phyloP scores from a whole-genome alignment of 2,329 filamentous ascomycete species.

The Cercospora canescens region DNA sequence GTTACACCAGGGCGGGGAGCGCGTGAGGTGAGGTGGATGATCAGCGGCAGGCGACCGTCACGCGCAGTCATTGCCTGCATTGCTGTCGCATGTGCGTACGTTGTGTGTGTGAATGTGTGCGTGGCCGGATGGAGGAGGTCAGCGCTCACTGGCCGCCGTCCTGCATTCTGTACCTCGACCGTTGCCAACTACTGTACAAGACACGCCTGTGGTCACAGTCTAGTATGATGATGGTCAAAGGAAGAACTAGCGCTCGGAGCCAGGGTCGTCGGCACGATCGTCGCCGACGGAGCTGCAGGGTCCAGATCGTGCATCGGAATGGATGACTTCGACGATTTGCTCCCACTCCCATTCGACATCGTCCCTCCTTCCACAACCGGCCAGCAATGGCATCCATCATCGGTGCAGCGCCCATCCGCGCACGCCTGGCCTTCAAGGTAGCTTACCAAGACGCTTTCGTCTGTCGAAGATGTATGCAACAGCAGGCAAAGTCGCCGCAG shows the following conservation, averaged over 20 bases:
- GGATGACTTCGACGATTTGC: slow-evolving; percentile 5
- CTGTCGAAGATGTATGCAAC: slow-evolving; percentile 36
- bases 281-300: neutral
- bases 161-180: neutral
- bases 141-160: neutral
- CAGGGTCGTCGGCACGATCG: neutral
- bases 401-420: slow-evolving; percentile 25
- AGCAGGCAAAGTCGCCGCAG: slow-evolving; percentile 24
- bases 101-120: too few relatives aligned
- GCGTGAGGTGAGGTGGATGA: neutral
- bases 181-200: neutral
- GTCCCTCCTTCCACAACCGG: neutral
- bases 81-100: neutral
- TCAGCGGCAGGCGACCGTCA: neutral
- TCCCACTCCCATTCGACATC: neutral
- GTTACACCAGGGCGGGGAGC: neutral
- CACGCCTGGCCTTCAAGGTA: slow-evolving; percentile 23
- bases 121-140: neutral
- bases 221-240: too few relatives aligned
- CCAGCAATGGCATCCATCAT: slow-evolving; percentile 24
- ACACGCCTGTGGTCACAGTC: neutral
- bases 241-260: neutral
- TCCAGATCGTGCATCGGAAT: neutral
- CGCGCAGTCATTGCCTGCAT: neutral
- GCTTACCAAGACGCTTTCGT: slow-evolving; percentile 30